A percentile compares a stretch with the other conserved stretches of the same genome.
Evolutionary conservation across 345 rosid genomes (phyloP).

Genomic region (Camelina sativa): DNA sequence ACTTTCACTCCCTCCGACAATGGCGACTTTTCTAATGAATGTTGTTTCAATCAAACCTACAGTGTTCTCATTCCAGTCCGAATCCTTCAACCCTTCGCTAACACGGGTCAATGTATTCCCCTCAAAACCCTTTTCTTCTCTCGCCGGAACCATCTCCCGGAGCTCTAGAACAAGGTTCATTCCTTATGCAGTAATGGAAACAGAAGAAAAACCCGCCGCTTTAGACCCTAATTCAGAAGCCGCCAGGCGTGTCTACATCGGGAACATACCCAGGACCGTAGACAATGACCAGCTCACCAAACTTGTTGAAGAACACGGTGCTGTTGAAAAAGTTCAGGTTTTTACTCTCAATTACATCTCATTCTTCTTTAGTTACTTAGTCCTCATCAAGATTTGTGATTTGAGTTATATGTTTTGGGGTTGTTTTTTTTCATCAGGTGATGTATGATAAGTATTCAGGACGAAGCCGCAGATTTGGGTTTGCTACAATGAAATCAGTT

Average conservation of each 20-base stretch:
- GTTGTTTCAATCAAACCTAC: constrained; percentile 38
- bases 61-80: constrained; percentile 27
- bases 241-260: constrained; percentile 66
- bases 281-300: constrained; percentile 59
- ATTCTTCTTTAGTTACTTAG: background rate
- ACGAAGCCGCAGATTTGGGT: constrained; percentile 84
- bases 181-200: constrained; percentile 54
- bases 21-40: constrained; percentile 42
- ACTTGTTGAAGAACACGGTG: constrained; percentile 78
- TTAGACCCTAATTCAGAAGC: constrained; percentile 55
- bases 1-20: constrained; percentile 8
- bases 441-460: constrained; percentile 84
- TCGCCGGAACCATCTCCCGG: constrained; percentile 19
- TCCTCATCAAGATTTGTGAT: background rate
- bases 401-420: background rate
- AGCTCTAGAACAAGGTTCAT: constrained; percentile 43
- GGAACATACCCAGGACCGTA: constrained; percentile 79
- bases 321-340: constrained; percentile 84
- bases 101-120: constrained; percentile 15
- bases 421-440: constrained; percentile 48
- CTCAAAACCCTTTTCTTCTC: constrained; percentile 17
- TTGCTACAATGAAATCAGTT: constrained; percentile 80
- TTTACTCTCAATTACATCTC: background rate
- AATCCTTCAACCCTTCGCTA: constrained; percentile 23
- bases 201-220: constrained; percentile 45